phyloP scores from a whole-genome alignment of 768 basidiomycete species.

The Paxillus involutus region DNA sequence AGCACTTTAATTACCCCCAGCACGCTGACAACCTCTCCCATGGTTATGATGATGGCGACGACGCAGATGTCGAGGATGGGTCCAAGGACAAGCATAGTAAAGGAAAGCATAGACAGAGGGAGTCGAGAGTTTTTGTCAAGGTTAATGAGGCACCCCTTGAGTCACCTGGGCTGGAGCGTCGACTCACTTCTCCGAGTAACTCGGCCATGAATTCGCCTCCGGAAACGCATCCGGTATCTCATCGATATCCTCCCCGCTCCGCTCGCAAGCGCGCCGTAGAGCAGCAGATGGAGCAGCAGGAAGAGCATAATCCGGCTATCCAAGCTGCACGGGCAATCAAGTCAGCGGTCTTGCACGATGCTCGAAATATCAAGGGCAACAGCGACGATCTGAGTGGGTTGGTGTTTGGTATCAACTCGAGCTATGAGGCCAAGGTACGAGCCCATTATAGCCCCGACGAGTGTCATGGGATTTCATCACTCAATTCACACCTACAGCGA shows the following conservation, averaged over 20 bases:
- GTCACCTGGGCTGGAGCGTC: conserved; percentile 10
- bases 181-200: conserved; percentile 6
- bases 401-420: conserved; percentile 53
- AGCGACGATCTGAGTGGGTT: conserved; percentile 42
- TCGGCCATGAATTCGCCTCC: conserved; percentile 2
- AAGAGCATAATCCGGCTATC: conserved; percentile 41
- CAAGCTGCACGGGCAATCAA: conserved; percentile 66
- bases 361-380: conserved; percentile 62
- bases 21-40: conserved; percentile 18
- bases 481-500: conserved; percentile 39
- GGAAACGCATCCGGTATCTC: conserved; percentile 12
- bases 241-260: conserved; percentile 42
- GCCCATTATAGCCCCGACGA: not conserved
- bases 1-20: conserved; percentile 40
- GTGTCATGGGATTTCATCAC: not conserved
- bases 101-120: conserved; percentile 23
- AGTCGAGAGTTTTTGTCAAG: not conserved
- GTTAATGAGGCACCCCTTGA: conserved; percentile 6
- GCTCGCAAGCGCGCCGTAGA: conserved; percentile 15
- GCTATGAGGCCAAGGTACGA: conserved; percentile 66
- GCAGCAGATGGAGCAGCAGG: conserved; percentile 24
- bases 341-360: conserved; percentile 73
- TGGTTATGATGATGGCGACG: conserved; percentile 25
- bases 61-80: conserved; percentile 29
- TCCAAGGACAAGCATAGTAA: conserved; percentile 23